Percentiles rank a stretch among this genome's conserved stretches.
Evolutionary conservation across 495 filamentous ascomycete genomes (phyloP).

Genomic region (Daldinia grandis): DNA sequence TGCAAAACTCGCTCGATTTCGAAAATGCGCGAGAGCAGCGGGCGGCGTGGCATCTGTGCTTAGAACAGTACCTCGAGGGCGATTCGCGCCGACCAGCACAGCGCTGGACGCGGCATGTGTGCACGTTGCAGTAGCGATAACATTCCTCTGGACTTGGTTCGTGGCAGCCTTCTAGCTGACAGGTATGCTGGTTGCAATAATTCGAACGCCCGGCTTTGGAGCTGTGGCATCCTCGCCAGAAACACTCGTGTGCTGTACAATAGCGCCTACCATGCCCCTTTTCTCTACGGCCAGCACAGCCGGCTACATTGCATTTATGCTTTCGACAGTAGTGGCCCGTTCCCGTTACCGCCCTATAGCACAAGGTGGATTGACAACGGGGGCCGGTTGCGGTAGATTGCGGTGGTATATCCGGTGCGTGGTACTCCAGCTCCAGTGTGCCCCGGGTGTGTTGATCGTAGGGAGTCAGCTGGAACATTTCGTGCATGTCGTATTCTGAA

Average conservation of each 20-base stretch:
- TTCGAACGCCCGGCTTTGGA: constrained; percentile 1
- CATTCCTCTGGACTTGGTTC: constrained; percentile 24
- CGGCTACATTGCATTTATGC: constrained; percentile 23
- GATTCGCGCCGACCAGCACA: constrained; percentile 23
- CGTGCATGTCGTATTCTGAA: constrained; percentile 27
- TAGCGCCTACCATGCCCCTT: constrained; percentile 30
- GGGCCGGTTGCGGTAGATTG: constrained; percentile 6
- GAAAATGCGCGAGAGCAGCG: constrained; percentile 16
- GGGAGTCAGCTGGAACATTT: neutral
- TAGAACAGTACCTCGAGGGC: constrained; percentile 26
- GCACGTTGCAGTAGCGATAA: constrained; percentile 26
- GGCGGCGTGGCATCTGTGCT: constrained; percentile 16
- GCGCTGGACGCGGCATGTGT: constrained; percentile 28
- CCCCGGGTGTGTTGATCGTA: constrained; percentile 1
- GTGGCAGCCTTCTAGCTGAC: constrained; percentile 24
- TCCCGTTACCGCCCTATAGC: constrained; percentile 17
- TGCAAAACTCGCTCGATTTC: constrained; percentile 25
- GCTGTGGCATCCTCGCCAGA: constrained; percentile 30
- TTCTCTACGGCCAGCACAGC: constrained; percentile 20
- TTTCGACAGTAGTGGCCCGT: constrained; percentile 31
- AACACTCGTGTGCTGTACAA: constrained; percentile 28
- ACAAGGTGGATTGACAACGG: constrained; percentile 36
- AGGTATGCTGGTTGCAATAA: constrained; percentile 31
- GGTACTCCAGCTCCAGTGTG: neutral
- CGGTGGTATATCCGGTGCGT: neutral